Conservation (phyloP, 495 filamentous ascomycete species). For the Neurospora pannonica region DNA sequence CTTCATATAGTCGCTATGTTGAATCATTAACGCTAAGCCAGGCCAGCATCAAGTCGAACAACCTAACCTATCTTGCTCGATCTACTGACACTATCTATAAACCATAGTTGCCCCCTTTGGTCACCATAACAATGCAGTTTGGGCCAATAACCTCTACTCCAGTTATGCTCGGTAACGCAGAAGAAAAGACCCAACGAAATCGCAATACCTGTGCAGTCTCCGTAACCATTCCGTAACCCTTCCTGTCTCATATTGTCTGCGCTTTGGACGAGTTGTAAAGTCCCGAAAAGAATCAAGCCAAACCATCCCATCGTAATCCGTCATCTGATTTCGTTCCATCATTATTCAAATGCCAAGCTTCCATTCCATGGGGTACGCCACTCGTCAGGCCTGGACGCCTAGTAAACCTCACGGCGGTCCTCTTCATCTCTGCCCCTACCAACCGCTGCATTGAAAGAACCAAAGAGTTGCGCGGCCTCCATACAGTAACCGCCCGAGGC, state of each 20-base stretch:
- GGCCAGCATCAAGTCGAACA: not conserved
- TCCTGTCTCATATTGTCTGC: not conserved
- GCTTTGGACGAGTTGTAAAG: not conserved
- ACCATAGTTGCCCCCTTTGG: not conserved
- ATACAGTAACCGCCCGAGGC: conserved; percentile 68
- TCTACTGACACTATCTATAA: not conserved
- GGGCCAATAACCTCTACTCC: not conserved
- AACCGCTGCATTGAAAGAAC: conserved; percentile 11
- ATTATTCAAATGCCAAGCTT: not conserved
- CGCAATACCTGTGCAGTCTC: not conserved
- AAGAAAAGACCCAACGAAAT: not conserved
- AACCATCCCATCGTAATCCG: not conserved
- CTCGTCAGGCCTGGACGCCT: not conserved
- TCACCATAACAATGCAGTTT: not conserved
- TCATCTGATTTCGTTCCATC: not conserved
- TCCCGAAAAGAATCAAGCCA: not conserved
- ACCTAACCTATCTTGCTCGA: not conserved
- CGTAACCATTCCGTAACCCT: not conserved
- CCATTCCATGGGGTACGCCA: not conserved
- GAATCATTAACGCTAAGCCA: not conserved
- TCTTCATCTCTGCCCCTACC: not conserved
- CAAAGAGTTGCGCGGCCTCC: conserved; percentile 77
- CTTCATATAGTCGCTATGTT: not conserved
- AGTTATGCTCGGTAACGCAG: not conserved
- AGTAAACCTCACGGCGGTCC: not conserved